Conservation (phyloP, 2,329 filamentous ascomycete genomes). For the Leptographium lundbergii region DNA sequence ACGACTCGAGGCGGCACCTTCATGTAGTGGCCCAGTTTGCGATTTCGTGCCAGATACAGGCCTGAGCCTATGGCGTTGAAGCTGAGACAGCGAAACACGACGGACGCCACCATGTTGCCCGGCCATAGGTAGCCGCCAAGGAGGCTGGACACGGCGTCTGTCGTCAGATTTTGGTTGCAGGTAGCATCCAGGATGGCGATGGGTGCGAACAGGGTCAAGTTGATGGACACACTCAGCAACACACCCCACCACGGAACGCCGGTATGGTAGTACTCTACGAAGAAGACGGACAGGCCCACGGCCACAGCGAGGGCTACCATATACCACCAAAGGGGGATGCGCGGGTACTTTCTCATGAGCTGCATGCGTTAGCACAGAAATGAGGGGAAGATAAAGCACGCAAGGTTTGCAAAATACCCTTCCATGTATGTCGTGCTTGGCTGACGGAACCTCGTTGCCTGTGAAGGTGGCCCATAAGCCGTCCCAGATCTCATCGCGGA, state of each 20-base stretch:
- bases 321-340: slow-evolving; percentile 48
- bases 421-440: neutral
- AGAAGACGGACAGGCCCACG: slow-evolving; percentile 38
- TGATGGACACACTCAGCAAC: slow-evolving; percentile 41
- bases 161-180: slow-evolving; percentile 45
- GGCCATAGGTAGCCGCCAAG: slow-evolving; percentile 61
- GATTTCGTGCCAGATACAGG: slow-evolving; percentile 49
- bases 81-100: slow-evolving; percentile 51
- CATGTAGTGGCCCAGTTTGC: slow-evolving; percentile 59
- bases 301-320: slow-evolving; percentile 34
- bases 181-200: slow-evolving; percentile 48
- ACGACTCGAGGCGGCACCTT: slow-evolving; percentile 46
- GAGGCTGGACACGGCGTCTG: slow-evolving; percentile 59
- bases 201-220: slow-evolving; percentile 43
- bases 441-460: slow-evolving; percentile 28
- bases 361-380: slow-evolving; percentile 16
- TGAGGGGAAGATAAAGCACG: neutral
- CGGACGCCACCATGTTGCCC: slow-evolving; percentile 56
- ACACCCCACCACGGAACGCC: slow-evolving; percentile 44
- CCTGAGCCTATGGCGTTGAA: slow-evolving; percentile 55
- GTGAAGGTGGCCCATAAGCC: slow-evolving; percentile 38
- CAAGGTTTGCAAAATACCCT: neutral
- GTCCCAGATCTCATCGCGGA: slow-evolving; percentile 28
- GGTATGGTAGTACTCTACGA: slow-evolving; percentile 38
- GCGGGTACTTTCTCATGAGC: slow-evolving; percentile 45